Percentiles rank a stretch among this genome's conserved stretches.
phyloP scores from a whole-genome alignment of 495 filamentous ascomycete species.

The Penicillium crystallinum region DNA sequence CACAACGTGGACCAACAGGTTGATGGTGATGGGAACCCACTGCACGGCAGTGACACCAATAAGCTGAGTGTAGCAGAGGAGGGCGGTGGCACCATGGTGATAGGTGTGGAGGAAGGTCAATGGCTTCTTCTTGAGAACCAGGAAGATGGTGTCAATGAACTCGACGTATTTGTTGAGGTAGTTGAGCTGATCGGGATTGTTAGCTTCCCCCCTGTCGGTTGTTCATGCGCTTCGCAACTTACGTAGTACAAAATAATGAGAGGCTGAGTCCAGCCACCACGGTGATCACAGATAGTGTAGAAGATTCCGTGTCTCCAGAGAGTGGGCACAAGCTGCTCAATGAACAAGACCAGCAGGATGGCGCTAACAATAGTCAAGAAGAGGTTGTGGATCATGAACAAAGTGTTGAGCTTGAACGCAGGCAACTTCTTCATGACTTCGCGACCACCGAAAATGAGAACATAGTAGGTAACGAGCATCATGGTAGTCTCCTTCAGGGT shows the following conservation, averaged over 20 bases:
- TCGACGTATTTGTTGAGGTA: constrained; percentile 71
- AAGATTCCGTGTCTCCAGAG: constrained; percentile 55
- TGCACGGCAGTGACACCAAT: constrained; percentile 63
- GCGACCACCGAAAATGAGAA: constrained; percentile 61
- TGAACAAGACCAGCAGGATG: constrained; percentile 55
- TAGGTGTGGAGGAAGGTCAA: constrained; percentile 73
- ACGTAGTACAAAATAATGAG: constrained; percentile 67
- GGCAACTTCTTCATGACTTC: constrained; percentile 59
- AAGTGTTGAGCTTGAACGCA: constrained; percentile 55
- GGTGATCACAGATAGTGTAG: constrained; percentile 57
- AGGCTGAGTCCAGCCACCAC: constrained; percentile 63
- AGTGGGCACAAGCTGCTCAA: constrained; percentile 60
- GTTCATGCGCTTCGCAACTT: constrained; percentile 22
- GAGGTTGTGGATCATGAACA: constrained; percentile 70
- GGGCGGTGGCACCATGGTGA: constrained; percentile 67
- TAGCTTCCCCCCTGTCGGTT: constrained; percentile 8
- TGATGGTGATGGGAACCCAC: constrained; percentile 64
- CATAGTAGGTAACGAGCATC: constrained; percentile 59
- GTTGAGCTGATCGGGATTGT: constrained; percentile 49
- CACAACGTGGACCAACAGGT: constrained; percentile 66
- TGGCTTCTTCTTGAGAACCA: constrained; percentile 73
- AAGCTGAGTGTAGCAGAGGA: constrained; percentile 68
- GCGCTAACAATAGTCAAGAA: constrained; percentile 58
- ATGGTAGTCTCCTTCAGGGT: constrained; percentile 52
- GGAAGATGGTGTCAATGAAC: constrained; percentile 64